Percentiles rank a stretch among this genome's conserved stretches.
Evolutionary conservation across 1,284 basidiomycete species (phyloP).

Genomic region (Ceratobasidium sp.): DNA sequence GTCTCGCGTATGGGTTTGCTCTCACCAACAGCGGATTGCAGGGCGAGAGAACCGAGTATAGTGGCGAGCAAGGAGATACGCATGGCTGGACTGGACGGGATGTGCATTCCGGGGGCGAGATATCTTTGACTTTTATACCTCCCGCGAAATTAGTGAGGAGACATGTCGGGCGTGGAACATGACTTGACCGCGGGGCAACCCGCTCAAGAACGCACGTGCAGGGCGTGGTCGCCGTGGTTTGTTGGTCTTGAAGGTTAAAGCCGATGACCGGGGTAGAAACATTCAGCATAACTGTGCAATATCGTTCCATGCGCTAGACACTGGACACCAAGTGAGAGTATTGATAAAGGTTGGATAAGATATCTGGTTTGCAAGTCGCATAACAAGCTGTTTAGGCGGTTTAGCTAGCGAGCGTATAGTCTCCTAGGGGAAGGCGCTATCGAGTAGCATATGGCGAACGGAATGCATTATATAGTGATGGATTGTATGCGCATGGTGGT

Average conservation of each 20-base stretch:
- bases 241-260: neutral
- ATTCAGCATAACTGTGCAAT: neutral
- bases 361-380: no score
- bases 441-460: no score
- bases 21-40: constrained; percentile 13
- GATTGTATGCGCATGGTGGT: no score
- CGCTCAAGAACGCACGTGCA: constrained; percentile 24
- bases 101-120: neutral
- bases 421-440: no score
- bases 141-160: neutral
- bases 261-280: neutral
- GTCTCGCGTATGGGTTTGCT: constrained; percentile 3
- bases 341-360: no score
- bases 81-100: neutral
- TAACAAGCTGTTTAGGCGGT: no score
- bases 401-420: no score
- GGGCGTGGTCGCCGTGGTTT: neutral
- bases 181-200: constrained; percentile 7
- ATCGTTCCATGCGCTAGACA: neutral
- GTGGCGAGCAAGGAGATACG: constrained; percentile 6
- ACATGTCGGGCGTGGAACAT: neutral
- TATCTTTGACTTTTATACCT: neutral
- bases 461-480: no score
- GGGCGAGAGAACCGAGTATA: constrained; percentile 1
- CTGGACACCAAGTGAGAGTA: neutral